Percentiles rank a stretch among this genome's conserved stretches.
Conservation (phyloP, 192 early-diverging fungal genomes). For the Gorgonomyces haynaldii region DNA sequence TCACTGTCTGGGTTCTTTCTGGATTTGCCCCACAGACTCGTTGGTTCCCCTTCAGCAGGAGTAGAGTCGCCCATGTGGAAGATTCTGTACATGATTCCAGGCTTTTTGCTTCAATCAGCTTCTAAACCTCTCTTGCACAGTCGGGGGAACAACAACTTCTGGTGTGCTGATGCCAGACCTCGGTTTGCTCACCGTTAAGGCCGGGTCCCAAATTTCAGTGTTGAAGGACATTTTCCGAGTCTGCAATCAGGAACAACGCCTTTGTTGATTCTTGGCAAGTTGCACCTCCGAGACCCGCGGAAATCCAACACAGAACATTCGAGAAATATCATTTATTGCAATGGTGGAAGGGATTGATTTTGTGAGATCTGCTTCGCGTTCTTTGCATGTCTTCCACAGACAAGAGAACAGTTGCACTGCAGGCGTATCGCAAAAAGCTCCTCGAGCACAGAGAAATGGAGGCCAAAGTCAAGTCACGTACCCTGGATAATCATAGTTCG, state of each 20-base stretch:
- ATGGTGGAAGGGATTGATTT: too few relatives aligned
- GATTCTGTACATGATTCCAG: slow-evolving; percentile 3
- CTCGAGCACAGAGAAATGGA: slow-evolving; percentile 92
- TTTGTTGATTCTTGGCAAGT: background rate
- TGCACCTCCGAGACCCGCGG: background rate
- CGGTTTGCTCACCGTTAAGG: background rate
- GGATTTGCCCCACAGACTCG: background rate
- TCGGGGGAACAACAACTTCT: too few relatives aligned
- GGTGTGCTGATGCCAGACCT: background rate
- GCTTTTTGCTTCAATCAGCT: slow-evolving; percentile 1
- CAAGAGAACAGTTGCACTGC: slow-evolving; percentile 66
- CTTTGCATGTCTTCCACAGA: slow-evolving; percentile 28
- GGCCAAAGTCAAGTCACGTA: slow-evolving; percentile 88
- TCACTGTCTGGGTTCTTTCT: slow-evolving; percentile 1
- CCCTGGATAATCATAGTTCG: slow-evolving; percentile 46
- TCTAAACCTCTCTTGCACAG: background rate
- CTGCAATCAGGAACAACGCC: too few relatives aligned
- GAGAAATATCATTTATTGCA: too few relatives aligned
- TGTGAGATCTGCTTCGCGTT: too few relatives aligned
- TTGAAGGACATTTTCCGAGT: too few relatives aligned
- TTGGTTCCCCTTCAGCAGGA: slow-evolving; percentile 1
- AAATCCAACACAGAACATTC: too few relatives aligned
- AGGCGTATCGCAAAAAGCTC: slow-evolving; percentile 74
- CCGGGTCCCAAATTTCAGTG: slow-evolving; percentile 1
- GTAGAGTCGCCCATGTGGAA: slow-evolving; percentile 9